Percentiles rank a stretch among this genome's conserved stretches.
phyloP scores from a whole-genome alignment of 306 rosid genomes.

The Sechiopsis laciniata region DNA sequence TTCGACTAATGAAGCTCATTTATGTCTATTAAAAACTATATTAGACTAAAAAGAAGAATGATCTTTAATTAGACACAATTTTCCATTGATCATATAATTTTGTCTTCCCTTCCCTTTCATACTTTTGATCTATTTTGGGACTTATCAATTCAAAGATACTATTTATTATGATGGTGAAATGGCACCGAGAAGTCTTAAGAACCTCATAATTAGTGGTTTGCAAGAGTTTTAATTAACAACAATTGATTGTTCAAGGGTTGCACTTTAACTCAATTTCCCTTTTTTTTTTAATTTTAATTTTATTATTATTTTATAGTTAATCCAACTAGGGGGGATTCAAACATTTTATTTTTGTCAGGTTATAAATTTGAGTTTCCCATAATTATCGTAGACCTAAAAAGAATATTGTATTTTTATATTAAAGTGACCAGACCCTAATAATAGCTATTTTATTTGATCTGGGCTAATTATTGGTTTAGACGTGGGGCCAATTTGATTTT shows the following conservation, averaged over 20 bases:
- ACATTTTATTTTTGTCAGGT: not conserved
- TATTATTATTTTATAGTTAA: not conserved
- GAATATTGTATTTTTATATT: not conserved
- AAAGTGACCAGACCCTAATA: not conserved
- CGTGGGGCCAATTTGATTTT: too few relatives aligned
- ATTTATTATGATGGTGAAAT: constrained; percentile 18
- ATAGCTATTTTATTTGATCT: constrained; percentile 12
- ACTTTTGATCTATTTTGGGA: not conserved
- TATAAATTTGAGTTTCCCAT: too few relatives aligned
- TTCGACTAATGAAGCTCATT: not conserved
- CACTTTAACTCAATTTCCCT: not conserved
- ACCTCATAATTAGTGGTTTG: not conserved
- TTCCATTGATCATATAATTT: not conserved
- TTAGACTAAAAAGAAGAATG: not conserved
- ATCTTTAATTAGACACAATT: not conserved
- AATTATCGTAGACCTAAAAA: too few relatives aligned
- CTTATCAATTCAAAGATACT: constrained; percentile 13
- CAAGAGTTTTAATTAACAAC: not conserved
- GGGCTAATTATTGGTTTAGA: not conserved
- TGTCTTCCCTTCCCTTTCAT: not conserved
- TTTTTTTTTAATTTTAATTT: not conserved
- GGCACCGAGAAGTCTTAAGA: constrained; percentile 11
- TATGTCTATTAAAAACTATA: not conserved
- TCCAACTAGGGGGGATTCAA: not conserved
- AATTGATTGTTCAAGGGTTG: not conserved